Base-by-base conservation (phyloP, 805 yeast genomes). In the Sugiyamaella lignohabitans region DNA sequence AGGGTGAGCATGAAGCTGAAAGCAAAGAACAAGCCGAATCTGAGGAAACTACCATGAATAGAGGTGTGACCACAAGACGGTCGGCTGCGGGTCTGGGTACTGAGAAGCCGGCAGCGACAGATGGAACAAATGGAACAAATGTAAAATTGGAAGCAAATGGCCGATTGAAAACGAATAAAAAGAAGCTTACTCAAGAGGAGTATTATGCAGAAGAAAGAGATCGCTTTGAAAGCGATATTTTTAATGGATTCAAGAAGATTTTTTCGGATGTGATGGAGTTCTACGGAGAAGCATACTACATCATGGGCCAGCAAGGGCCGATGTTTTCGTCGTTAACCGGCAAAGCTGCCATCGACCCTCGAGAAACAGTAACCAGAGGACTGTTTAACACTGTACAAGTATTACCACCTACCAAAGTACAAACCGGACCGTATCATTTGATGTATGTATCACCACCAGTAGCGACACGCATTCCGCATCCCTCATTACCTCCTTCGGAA, bases 241-340 rank as follows among this genome's bases (percentile, higher is more conserved):
- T 52, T 43, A 53, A 44, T 22, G 64, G 62, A 4, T 60, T 60
- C 53, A 51, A 53, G 11, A 50, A 53, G 5, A 52, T 66, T 24
- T 54, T 84, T 68, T 73, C 81, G 54, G 80, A 77, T 56, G 82
- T 84, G 67, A 78, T 76, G 56, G 80, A 84, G 57, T 86, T 93
- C 89, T 87, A 87, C 59, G 96, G 95, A 69, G 93, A 89, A 63
- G 78, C 88, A 0, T 73, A 76, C 51, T 76, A 73, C 49, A 63
- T 82, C 29, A 65, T 76, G 6, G 79, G 84, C 2, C 75, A 76
- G 17, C 75, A 76, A 37, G 87, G 82, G 36, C 95, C 96, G 11
- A 69, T 93, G 42, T 91, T 93, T 60, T 75, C 95, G 4, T 82
- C 95, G 0, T 65, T 82, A 32, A 73, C 77, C 29, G 73, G 76